Base-by-base conservation (phyloP, 2,329 filamentous ascomycete genomes). In the Dendrostoma leiphaemia region DNA sequence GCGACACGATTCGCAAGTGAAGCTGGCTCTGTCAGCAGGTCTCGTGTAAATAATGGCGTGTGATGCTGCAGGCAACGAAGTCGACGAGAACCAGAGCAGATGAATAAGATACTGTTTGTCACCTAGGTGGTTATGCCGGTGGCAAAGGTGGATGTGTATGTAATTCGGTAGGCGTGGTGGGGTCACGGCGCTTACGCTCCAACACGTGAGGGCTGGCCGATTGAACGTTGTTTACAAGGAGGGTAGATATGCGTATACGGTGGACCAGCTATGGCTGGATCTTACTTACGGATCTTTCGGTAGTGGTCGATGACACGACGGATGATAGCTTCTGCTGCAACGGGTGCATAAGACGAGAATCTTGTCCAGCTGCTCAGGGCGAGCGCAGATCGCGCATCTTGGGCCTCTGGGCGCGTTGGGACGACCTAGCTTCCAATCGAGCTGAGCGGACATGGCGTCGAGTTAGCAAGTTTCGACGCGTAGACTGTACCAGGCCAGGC, bases 251-350 rank as follows among this genome's bases (percentile, higher is more conserved):
- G 26, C 17, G 13, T 13, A 7, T 19, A n/a, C 15, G 15, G n/a
- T 17, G 28, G 10, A 29, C 12, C 17, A 6, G n/a, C 24, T 15
- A 19, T 17, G 21, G 15, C 29, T 8, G 21, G 19, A 4, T n/a
- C 26, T 8, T 12, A 51, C 48, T 61, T 21, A 55, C 23, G 51
- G 44, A 17, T 54, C 53, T 31, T 47, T 53, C 15, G 62, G 60
- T 32, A 54, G 32, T 8, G 63, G 61, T 40, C 47, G 53, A 43
- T 65, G 59, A 45, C 63, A 67, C 43, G 59, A 58, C 17, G 60
- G 52, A 48, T 66, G 64, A 51, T 63, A 65, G 34, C 46, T 54
- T 43, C 57, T 56, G 32, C 10, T 32, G 57, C 63, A 66, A n/a
- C 17, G 46, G 23, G 32, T 40, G 46, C 65, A 67, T 51, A 41